A percentile compares a stretch with the other conserved stretches of the same genome.
Conservation (phyloP, 2,329 filamentous ascomycete species). For the Fusarium oxysporum region DNA sequence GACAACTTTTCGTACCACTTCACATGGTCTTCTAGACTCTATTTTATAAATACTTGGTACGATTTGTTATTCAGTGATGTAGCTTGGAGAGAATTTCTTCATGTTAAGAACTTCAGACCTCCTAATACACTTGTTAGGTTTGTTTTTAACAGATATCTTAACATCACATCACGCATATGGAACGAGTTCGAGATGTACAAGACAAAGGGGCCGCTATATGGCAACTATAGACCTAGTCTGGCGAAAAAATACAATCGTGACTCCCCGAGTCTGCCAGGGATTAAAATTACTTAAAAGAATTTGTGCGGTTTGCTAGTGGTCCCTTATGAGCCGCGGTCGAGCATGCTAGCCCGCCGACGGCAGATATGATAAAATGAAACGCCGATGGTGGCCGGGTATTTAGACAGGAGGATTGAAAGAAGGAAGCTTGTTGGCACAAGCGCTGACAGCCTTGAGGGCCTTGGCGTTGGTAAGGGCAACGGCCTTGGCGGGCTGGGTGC, state of each 20-base stretch:
- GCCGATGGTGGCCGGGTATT: constrained; percentile 12
- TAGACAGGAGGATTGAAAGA: constrained; percentile 33
- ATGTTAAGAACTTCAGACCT: neutral
- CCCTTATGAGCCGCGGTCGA: constrained; percentile 18
- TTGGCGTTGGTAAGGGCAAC: constrained; percentile 29
- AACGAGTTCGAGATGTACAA: neutral
- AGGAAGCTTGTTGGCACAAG: constrained; percentile 33
- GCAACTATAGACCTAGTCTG: constrained; percentile 42
- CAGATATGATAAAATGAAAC: constrained; percentile 21
- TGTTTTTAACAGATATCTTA: neutral
- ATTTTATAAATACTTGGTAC: neutral
- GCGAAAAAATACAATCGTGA: constrained; percentile 37
- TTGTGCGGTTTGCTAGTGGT: constrained; percentile 40
- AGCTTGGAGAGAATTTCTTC: neutral
- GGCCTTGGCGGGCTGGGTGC: constrained; percentile 33
- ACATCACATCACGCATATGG: neutral
- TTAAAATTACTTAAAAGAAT: constrained; percentile 42
- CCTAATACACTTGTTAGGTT: neutral
- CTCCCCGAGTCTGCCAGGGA: constrained; percentile 37
- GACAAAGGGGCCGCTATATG: constrained; percentile 35
- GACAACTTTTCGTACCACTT: neutral
- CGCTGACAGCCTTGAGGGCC: constrained; percentile 37
- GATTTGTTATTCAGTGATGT: neutral
- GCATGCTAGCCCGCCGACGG: neutral
- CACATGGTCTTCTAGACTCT: neutral